These are phyloP conservation scores for Persicaria maculosa DNA, from an alignment of 148 eudicot genomes.

Conservation along the genomic window DNA sequence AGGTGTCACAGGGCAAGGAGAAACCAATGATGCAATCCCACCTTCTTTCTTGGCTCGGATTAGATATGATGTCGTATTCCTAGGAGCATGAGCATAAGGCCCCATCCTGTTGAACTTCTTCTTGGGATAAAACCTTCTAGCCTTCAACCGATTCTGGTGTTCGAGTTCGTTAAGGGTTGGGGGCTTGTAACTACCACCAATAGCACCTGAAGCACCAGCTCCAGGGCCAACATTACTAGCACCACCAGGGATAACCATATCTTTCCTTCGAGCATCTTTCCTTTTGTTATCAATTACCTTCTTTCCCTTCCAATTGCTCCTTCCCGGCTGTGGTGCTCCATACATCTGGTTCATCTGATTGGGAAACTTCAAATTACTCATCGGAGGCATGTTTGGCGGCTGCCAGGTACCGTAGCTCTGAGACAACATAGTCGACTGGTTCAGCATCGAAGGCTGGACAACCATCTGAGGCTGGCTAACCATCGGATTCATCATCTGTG, in stretches of 20 bases:
- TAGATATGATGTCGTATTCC: constrained; percentile 72
- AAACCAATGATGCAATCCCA: constrained; percentile 68
- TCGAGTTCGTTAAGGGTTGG: constrained; percentile 65
- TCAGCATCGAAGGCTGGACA: constrained; percentile 28
- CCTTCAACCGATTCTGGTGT: constrained; percentile 66
- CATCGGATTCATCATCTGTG: constrained; percentile 24
- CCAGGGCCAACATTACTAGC: constrained; percentile 17
- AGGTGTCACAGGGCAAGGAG: constrained; percentile 80
- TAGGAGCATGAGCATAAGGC: constrained; percentile 72
- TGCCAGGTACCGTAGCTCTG: constrained; percentile 59
- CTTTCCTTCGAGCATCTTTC: constrained; percentile 30
- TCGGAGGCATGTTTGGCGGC: constrained; percentile 23
- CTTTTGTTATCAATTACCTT: constrained; percentile 45
- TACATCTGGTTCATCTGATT: constrained; percentile 35
- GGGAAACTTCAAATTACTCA: constrained; percentile 32
- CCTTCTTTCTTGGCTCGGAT: constrained; percentile 84
- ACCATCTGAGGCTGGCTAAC: constrained; percentile 30
- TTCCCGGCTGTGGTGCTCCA: constrained; percentile 20
- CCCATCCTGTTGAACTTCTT: constrained; percentile 62
- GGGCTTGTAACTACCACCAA: constrained; percentile 43
- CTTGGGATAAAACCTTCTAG: constrained; percentile 54
- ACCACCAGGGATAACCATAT: constrained; percentile 19
- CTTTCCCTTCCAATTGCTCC: constrained; percentile 73
- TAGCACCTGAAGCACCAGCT: constrained; percentile 19
- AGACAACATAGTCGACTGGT: constrained; percentile 15